Percentiles rank a stretch among this genome's conserved stretches.
These are phyloP conservation scores for Cucumis cinereus DNA, from an alignment of 306 rosid species.

Conservation along the genomic window DNA sequence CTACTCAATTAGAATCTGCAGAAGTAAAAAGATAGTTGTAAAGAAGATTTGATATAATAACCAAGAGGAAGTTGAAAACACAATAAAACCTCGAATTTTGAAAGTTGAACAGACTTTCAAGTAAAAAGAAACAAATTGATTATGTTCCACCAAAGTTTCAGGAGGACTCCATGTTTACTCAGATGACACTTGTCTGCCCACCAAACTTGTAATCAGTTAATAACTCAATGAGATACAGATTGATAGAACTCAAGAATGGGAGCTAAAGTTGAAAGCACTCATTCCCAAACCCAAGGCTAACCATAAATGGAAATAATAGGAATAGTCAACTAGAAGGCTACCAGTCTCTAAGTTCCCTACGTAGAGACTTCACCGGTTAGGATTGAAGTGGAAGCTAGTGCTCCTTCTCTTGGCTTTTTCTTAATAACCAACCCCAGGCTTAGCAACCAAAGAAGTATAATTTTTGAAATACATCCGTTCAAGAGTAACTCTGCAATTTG, in stretches of 20 bases:
- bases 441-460: background rate
- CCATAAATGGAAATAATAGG: background rate
- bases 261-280: background rate
- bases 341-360: background rate
- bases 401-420: no score
- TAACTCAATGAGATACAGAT: background rate
- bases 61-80: background rate
- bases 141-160: background rate
- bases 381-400: background rate
- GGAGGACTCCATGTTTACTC: background rate
- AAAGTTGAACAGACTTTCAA: no score
- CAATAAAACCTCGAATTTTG: background rate
- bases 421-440: no score
- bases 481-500: background rate
- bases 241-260: background rate
- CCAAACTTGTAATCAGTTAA: background rate
- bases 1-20: background rate
- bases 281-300: background rate
- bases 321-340: background rate
- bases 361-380: background rate
- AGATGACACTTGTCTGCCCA: background rate
- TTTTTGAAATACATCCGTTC: background rate
- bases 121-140: no score
- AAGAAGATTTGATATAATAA: no score
- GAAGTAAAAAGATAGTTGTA: background rate